Base-by-base conservation (phyloP, 2,329 filamentous ascomycete genomes). In the Phialophora verrucosa region DNA sequence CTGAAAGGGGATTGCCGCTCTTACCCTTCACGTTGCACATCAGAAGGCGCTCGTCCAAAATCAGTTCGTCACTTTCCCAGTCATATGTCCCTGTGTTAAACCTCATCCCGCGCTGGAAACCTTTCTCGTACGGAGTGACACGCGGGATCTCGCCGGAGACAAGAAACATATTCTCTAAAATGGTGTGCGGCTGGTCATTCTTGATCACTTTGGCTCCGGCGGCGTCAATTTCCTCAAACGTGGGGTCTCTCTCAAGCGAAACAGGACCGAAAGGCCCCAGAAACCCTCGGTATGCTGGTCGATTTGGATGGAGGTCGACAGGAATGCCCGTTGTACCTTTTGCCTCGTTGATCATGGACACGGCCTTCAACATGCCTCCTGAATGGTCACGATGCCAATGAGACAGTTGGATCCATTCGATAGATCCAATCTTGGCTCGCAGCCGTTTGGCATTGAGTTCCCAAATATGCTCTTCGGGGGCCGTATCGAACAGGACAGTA, bases 361-460 rank as follows among this genome's bases (percentile, higher is more conserved):
- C 75, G n/a, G 84, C 83, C 53, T 76, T 77, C 23, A 81, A 74
- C 74, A 87, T 78, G 4, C 84, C 83, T n/a, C 81, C 83, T 29
- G 83, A 84, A 69, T 87, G 83, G 68, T 87, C 83, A 47, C 84
- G 79, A 74, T 87, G 83, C 84, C 84, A 85, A 70, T 85, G 82
- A 4, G 82, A 83, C 27, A 86, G 74, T 56, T 84, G 78, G 23
- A 85, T 79, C 14, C 80, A 64, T 68, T 85, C 83, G 27, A 86
- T 75, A 0, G 73, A 69, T 1, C 77, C 73, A 3, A 84, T 73
- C 69, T 83, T 77, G 1, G 80, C 75, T 29, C 76, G 73, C 20
- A 85, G 72, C 1, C 83, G 77, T 4, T 74, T 78, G 3, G 76
- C 79, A 68, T 86, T 86, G n/a, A 78, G 75, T 69, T 83, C 79